phyloP scores from a whole-genome alignment of 1,139 yeast genomes.

The Schizosaccharomyces versatilis region DNA sequence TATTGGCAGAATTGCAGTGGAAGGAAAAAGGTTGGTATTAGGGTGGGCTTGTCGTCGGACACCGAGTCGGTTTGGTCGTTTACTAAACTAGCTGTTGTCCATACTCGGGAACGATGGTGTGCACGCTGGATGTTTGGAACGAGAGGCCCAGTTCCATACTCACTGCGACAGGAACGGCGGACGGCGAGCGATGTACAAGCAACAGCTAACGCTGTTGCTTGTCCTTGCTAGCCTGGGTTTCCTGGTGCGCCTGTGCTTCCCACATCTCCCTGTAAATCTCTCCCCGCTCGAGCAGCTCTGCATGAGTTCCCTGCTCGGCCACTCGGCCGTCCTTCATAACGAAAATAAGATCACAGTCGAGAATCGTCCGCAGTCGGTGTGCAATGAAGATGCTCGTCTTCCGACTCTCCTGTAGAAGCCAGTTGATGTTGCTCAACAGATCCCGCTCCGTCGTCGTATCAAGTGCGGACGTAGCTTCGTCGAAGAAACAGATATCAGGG shows the following conservation, averaged over 20 bases:
- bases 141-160: no score
- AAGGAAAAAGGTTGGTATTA: no score
- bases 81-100: no score
- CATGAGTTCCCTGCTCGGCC: conserved; percentile 71
- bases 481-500: conserved; percentile 81
- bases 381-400: conserved; percentile 80
- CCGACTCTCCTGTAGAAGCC: conserved; percentile 14
- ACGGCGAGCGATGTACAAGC: no score
- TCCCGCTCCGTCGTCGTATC: conserved; percentile 86
- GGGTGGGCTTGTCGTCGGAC: no score
- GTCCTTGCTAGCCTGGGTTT: background rate
- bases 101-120: no score
- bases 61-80: no score
- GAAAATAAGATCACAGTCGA: conserved; percentile 82
- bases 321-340: conserved; percentile 63
- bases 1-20: no score
- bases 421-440: conserved; percentile 33
- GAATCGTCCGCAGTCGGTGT: conserved; percentile 77
- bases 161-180: no score
- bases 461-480: conserved; percentile 89
- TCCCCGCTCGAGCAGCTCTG: conserved; percentile 29
- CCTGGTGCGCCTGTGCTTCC: conserved; percentile 66
- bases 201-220: no score
- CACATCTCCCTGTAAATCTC: conserved; percentile 57
- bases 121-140: no score